These are phyloP conservation scores for Aspergillus ustus DNA, from an alignment of 2,329 filamentous ascomycete species.

Conservation along the genomic window DNA sequence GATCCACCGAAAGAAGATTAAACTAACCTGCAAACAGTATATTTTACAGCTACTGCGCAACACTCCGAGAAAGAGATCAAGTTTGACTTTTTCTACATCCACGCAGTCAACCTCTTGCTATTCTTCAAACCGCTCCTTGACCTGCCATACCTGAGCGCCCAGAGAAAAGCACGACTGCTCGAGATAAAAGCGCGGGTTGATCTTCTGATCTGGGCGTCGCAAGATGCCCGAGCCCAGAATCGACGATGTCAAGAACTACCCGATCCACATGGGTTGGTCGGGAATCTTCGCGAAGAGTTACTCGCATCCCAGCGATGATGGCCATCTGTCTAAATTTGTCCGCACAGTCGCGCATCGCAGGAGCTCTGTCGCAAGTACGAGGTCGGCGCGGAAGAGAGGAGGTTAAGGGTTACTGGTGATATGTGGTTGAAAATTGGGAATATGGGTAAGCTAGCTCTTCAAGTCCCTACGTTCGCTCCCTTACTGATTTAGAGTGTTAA, in stretches of 20 bases:
- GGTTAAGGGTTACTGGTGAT: slow-evolving; percentile 9
- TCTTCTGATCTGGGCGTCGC: slow-evolving; percentile 15
- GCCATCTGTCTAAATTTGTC: slow-evolving; percentile 17
- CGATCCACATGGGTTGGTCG: slow-evolving; percentile 2
- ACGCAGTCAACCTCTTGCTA: slow-evolving; percentile 10
- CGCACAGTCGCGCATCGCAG: slow-evolving; percentile 15
- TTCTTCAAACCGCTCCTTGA: slow-evolving; percentile 6
- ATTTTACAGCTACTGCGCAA: slow-evolving; percentile 9
- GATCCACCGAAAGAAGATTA: background rate
- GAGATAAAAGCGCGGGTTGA: slow-evolving; percentile 17
- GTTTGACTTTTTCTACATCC: slow-evolving; percentile 20
- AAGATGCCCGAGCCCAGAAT: slow-evolving; percentile 4
- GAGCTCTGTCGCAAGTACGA: slow-evolving; percentile 10
- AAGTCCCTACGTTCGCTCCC: no score
- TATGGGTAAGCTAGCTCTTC: background rate
- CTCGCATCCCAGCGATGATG: slow-evolving; percentile 15
- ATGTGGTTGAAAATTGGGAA: slow-evolving; percentile 16
- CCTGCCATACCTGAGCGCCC: slow-evolving; percentile 1
- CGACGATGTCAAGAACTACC: slow-evolving; percentile 1
- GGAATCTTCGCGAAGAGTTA: slow-evolving; percentile 8
- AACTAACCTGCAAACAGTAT: slow-evolving; percentile 11
- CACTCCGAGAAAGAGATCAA: background rate
- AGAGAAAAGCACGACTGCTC: slow-evolving; percentile 4
- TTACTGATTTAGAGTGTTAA: no score
- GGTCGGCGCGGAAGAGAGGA: background rate